Evolutionary conservation across 495 filamentous ascomycete genomes (phyloP).

Genomic region (Xanthoparmelia taractica): DNA sequence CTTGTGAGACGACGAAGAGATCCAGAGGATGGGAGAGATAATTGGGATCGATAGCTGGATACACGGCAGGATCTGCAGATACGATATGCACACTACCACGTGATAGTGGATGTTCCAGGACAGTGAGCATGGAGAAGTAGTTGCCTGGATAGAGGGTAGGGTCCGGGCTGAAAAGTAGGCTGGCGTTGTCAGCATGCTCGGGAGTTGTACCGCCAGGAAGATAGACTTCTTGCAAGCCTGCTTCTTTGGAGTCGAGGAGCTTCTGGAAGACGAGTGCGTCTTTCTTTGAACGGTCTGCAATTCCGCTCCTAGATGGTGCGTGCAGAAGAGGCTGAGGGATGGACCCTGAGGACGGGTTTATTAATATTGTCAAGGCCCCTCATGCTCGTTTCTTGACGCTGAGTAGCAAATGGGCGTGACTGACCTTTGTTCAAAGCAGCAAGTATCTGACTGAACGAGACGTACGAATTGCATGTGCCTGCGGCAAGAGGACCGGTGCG

Average conservation of each 20-base stretch:
- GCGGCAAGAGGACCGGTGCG: conserved; percentile 22
- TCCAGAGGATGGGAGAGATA: conserved; percentile 50
- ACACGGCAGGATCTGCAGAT: conserved; percentile 29
- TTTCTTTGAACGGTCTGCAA: conserved; percentile 2
- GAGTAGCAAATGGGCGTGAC: neutral
- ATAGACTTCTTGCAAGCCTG: conserved; percentile 15
- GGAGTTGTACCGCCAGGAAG: conserved; percentile 14
- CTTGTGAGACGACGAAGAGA: conserved; percentile 27
- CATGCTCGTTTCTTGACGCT: neutral
- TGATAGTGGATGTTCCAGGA: conserved; percentile 44
- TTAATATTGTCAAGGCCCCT: neutral
- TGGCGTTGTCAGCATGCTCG: conserved; percentile 11
- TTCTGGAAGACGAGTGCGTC: conserved; percentile 5
- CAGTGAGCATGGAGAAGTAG: conserved; percentile 19
- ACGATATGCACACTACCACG: conserved; percentile 52
- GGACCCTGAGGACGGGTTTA: neutral
- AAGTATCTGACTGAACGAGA: conserved; percentile 20
- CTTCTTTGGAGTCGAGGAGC: conserved; percentile 18
- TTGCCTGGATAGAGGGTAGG: conserved; percentile 19
- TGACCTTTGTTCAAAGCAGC: conserved; percentile 14
- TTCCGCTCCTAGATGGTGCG: neutral
- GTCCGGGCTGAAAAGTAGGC: conserved; percentile 16
- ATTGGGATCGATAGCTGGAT: conserved; percentile 46
- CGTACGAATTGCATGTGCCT: conserved; percentile 19
- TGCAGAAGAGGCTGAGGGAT: conserved; percentile 11